Evolutionary conservation across 176 grass and related monocot genomes (phyloP), one percentile per base, ranked within the genome.

Genomic region (Rhynchospora breviuscula): DNA sequence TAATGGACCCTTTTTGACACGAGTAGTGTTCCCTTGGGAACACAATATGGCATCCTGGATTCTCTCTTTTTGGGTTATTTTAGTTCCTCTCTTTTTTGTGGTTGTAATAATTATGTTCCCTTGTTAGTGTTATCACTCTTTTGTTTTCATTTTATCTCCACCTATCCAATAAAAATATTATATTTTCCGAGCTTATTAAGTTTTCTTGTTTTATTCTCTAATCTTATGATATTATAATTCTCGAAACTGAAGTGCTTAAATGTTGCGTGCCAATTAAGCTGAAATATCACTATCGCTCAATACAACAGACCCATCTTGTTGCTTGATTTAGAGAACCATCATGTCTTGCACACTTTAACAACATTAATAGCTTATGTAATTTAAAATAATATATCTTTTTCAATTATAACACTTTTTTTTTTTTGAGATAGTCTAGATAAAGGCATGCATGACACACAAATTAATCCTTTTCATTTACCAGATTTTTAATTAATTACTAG

Each of bases 1-100:
- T 86, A 31, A 85, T 79, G 84, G 45, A 51, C 69, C 69, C 45
- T 51, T 73, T 25, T 73, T 12, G n/a, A 48, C 69, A 75, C 70
- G 70, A 75, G 70, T 14, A 14, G 70, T 75, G 47, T 75, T 53
- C 70, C 71, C 71, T 53, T 53, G 66, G 40, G 67, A 71, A 71
- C 67, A 47, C 43, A 14, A 47, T 46, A 21, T 21, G 19, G 67
- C 40, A 71, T 21, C 15, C 0, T 71, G 6, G 40, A 71, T 71
- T 71, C 67, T 8, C 31, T 9, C 8, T 17, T 45, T 46, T 21
- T 71, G 17, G 33, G 19, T 75, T 75, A 4, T 51, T 51, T 75
- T 13, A 13, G 10, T 74, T 45, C 17, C 11, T 48, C n/a, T 75
- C 6, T 59, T 58, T 2, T 71, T 21, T 71, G 40, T 10, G 17